A percentile compares a stretch with the other conserved stretches of the same genome.
phyloP scores from a whole-genome alignment of 1,284 basidiomycete species.

The Leccinum angustisporum region DNA sequence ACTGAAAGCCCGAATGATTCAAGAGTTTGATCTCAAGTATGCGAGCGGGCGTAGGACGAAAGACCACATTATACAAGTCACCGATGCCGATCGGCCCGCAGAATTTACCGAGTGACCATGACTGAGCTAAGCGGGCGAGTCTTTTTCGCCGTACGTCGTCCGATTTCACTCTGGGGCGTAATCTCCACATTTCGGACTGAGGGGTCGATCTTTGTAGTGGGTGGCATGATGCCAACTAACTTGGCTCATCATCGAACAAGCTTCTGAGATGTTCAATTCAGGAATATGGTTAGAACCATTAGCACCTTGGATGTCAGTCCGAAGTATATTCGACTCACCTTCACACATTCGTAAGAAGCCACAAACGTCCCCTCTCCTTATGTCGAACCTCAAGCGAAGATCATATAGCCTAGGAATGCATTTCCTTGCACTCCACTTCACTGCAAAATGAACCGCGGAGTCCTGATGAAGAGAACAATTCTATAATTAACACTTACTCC shows the following conservation, averaged over 20 bases:
- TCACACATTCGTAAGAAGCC: neutral
- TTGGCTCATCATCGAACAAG: neutral
- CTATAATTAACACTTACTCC: slow-evolving; percentile 7
- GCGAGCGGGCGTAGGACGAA: slow-evolving; percentile 1
- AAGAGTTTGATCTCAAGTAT: neutral
- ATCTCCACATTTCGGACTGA: neutral
- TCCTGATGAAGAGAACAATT: neutral
- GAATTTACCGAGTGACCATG: neutral
- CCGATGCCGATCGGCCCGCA: slow-evolving; percentile 26
- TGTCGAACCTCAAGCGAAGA: slow-evolving; percentile 1
- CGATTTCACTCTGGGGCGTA: neutral
- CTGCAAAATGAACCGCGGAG: neutral
- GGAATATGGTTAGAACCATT: neutral
- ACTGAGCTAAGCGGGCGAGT: slow-evolving; percentile 10
- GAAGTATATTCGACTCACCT: neutral
- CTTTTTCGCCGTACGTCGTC: slow-evolving; percentile 23
- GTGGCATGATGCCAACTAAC: neutral
- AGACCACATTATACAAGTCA: neutral
- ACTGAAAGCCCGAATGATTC: neutral
- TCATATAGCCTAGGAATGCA: neutral
- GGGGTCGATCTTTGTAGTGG: neutral
- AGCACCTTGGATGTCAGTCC: neutral
- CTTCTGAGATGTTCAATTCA: neutral
- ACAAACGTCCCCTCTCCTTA: neutral
- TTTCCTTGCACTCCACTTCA: neutral